Evolutionary conservation across 1,139 yeast genomes (phyloP).

Genomic region (Nematodospora anomalae): DNA sequence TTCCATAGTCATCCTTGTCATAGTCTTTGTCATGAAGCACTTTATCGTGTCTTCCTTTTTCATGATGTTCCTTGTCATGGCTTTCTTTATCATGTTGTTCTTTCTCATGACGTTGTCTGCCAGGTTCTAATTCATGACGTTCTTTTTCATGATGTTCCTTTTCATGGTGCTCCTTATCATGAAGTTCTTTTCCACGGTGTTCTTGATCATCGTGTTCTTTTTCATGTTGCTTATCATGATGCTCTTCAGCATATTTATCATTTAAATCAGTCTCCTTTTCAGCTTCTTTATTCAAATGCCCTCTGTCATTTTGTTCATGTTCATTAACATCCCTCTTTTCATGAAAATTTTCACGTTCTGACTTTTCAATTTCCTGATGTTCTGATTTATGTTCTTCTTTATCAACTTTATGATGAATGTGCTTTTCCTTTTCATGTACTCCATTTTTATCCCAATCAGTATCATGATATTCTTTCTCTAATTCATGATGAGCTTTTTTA

Average conservation of each 20-base stretch:
- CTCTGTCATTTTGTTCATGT: not conserved
- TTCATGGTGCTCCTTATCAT: slow-evolving; percentile 3
- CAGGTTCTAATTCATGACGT: slow-evolving; percentile 2
- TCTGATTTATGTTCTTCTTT: not conserved
- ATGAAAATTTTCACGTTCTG: not conserved
- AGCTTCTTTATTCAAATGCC: not conserved
- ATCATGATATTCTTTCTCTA: not conserved
- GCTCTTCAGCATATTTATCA: not conserved
- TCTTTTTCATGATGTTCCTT: slow-evolving; percentile 6
- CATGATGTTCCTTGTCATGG: slow-evolving; percentile 6
- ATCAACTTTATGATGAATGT: not conserved
- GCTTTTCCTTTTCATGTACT: not conserved
- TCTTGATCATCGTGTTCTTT: slow-evolving; percentile 6
- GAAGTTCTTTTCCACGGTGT: slow-evolving; percentile 4
- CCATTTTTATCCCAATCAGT: not conserved
- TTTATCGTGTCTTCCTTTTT: slow-evolving; percentile 2
- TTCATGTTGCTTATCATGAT: slow-evolving; percentile 4
- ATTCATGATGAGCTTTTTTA: not conserved
- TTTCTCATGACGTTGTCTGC: slow-evolving; percentile 3
- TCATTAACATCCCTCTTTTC: not conserved
- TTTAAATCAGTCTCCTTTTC: not conserved
- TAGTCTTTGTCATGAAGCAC: slow-evolving; percentile 4
- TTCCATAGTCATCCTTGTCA: slow-evolving; percentile 1
- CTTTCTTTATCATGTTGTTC: slow-evolving; percentile 4
- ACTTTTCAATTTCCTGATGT: not conserved